These are phyloP conservation scores for Boletus chippewaensis DNA, from an alignment of 1,284 basidiomycete species.

Conservation along the genomic window DNA sequence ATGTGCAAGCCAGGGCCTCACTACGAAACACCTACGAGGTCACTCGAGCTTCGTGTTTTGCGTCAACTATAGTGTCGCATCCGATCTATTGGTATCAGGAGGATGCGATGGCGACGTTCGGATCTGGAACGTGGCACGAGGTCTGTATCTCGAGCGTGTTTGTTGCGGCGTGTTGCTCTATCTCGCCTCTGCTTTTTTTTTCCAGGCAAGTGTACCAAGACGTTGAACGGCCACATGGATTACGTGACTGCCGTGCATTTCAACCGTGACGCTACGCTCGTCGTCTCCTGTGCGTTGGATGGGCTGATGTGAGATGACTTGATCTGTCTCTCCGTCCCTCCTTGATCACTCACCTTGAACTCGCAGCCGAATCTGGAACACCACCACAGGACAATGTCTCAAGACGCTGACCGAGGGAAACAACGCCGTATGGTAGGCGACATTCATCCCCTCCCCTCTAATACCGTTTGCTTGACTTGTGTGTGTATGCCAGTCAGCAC, in stretches of 20 bases:
- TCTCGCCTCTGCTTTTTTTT: not conserved
- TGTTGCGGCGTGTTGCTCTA: not conserved
- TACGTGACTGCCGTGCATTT: slow-evolving; percentile 93
- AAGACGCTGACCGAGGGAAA: slow-evolving; percentile 93
- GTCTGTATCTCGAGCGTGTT: slow-evolving; percentile 33
- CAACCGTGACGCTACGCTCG: slow-evolving; percentile 85
- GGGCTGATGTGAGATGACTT: slow-evolving; percentile 83
- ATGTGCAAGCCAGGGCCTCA: slow-evolving; percentile 47
- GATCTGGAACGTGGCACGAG: slow-evolving; percentile 85
- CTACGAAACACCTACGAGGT: slow-evolving; percentile 62
- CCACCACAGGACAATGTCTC: slow-evolving; percentile 86
- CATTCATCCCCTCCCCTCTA: slow-evolving; percentile 12
- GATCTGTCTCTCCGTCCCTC: not conserved
- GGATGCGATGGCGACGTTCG: slow-evolving; percentile 89
- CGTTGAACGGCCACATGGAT: slow-evolving; percentile 88
- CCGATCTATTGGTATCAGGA: slow-evolving; percentile 86
- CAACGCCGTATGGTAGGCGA: slow-evolving; percentile 76
- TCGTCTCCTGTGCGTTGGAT: slow-evolving; percentile 88
- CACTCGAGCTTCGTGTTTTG: slow-evolving; percentile 91
- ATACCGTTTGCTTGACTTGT: not conserved
- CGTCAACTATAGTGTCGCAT: slow-evolving; percentile 82
- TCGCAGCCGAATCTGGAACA: slow-evolving; percentile 89
- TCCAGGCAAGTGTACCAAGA: slow-evolving; percentile 73
- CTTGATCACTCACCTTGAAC: slow-evolving; percentile 1
- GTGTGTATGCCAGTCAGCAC: slow-evolving; percentile 52